Evolutionary conservation across 108 stramenopile genomes (phyloP).

Genomic region (Skeletonema potamos): DNA sequence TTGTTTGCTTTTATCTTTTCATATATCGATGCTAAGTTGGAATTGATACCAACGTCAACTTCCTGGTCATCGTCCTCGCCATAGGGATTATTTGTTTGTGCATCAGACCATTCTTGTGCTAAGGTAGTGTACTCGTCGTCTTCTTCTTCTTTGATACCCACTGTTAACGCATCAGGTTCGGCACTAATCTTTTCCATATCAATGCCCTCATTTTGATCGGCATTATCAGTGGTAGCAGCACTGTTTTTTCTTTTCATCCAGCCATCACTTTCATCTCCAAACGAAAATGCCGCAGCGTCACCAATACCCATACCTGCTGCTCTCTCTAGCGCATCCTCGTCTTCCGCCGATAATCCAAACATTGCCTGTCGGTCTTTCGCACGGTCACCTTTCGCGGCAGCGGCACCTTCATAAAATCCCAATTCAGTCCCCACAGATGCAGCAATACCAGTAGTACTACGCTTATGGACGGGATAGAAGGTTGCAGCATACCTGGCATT

Average conservation of each 20-base stretch:
- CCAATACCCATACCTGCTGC: slow-evolving; percentile 64
- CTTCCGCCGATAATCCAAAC: slow-evolving; percentile 41
- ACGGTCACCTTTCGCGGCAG: slow-evolving; percentile 69
- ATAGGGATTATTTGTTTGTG: neutral
- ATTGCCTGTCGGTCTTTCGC: slow-evolving; percentile 56
- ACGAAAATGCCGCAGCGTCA: slow-evolving; percentile 63
- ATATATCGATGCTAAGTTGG: slow-evolving; percentile 53
- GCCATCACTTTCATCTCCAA: slow-evolving; percentile 24
- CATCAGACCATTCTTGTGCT: slow-evolving; percentile 1
- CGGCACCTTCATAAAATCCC: slow-evolving; percentile 83
- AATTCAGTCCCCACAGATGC: slow-evolving; percentile 82
- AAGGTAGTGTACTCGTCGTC: neutral
- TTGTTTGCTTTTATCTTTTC: slow-evolving; percentile 64
- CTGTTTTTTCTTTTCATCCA: slow-evolving; percentile 15
- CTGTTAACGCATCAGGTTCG: slow-evolving; percentile 45
- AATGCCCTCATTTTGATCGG: slow-evolving; percentile 5
- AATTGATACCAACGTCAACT: neutral
- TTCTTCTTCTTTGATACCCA: slow-evolving; percentile 26
- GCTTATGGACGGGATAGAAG: slow-evolving; percentile 75
- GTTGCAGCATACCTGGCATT: slow-evolving; percentile 80
- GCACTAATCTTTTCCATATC: slow-evolving; percentile 9
- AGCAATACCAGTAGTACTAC: slow-evolving; percentile 62
- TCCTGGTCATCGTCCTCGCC: neutral
- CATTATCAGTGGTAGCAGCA: neutral
- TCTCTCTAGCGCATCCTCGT: slow-evolving; percentile 61